Percentiles rank a stretch among this genome's conserved stretches.
Conservation (phyloP, 176 grass and related monocot genomes). For the Zoysia pacifica region DNA sequence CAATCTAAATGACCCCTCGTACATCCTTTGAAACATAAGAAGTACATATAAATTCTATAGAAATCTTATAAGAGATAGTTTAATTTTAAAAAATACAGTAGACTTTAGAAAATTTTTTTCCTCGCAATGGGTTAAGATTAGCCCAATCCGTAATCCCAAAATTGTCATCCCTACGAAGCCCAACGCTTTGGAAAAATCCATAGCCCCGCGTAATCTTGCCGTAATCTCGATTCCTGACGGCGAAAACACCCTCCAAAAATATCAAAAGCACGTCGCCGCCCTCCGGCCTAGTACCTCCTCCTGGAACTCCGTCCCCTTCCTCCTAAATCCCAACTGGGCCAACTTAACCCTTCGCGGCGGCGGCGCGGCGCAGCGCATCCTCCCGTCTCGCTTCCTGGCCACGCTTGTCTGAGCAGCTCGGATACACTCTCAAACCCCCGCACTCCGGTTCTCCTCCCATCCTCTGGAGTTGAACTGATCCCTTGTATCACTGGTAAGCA, state of each 20-base stretch:
- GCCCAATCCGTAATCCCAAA: no score
- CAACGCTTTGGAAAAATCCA: no score
- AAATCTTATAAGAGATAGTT: no score
- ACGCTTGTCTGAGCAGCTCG: background rate
- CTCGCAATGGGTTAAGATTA: no score
- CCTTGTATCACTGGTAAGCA: conserved; percentile 22
- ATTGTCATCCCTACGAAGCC: no score
- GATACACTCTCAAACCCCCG: background rate
- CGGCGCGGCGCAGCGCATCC: conserved; percentile 39
- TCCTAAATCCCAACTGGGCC: background rate
- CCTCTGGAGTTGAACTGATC: conserved; percentile 1
- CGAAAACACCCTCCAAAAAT: background rate
- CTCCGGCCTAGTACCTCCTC: background rate
- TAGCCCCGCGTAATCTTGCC: background rate
- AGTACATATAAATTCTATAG: no score
- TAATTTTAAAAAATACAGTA: no score
- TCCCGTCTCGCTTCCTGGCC: background rate
- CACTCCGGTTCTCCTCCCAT: background rate
- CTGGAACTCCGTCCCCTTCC: background rate
- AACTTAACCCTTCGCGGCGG: conserved; percentile 20
- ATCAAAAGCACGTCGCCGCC: background rate
- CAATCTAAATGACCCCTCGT: no score
- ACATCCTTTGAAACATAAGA: no score
- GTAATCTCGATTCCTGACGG: background rate
- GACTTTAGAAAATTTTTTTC: no score